Evolutionary conservation across 2,329 filamentous ascomycete genomes (phyloP).

Genomic region (Cercospora zeina): DNA sequence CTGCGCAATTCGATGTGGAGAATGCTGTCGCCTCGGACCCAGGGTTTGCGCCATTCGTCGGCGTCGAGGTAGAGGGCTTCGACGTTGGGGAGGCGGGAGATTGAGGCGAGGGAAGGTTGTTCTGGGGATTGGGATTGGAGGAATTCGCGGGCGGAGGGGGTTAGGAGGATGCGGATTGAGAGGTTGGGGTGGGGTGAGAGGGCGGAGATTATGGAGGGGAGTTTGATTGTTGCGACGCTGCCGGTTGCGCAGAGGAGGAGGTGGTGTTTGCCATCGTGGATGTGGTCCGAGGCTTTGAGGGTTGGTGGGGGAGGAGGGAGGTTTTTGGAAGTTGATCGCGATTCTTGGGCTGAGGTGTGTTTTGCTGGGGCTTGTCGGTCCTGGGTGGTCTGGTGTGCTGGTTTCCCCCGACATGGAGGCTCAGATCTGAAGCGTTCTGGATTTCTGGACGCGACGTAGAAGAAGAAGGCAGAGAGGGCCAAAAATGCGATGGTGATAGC

Average conservation of each 20-base stretch:
- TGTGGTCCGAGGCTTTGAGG: slow-evolving; percentile 42
- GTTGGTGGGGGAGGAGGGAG: slow-evolving; percentile 17
- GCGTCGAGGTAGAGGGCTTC: slow-evolving; percentile 78
- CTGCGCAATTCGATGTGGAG: slow-evolving; percentile 86
- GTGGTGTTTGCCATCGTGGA: slow-evolving; percentile 57
- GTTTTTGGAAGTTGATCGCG: neutral
- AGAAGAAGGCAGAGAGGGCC: slow-evolving; percentile 7
- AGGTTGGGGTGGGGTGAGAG: slow-evolving; percentile 58
- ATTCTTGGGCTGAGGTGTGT: neutral
- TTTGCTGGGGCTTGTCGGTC: neutral
- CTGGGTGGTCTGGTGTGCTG: neutral
- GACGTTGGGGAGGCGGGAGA: slow-evolving; percentile 66
- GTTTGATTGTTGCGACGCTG: slow-evolving; percentile 86
- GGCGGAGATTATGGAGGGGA: slow-evolving; percentile 53
- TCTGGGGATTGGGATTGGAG: slow-evolving; percentile 73
- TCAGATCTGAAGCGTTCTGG: neutral
- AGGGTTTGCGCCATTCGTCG: slow-evolving; percentile 81
- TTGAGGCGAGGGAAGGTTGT: slow-evolving; percentile 66
- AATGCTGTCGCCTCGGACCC: slow-evolving; percentile 76
- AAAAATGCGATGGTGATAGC: neutral
- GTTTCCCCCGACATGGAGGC: neutral
- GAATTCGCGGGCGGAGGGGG: slow-evolving; percentile 71
- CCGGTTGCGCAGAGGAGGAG: slow-evolving; percentile 67
- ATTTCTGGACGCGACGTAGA: neutral
- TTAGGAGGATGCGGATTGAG: slow-evolving; percentile 83